Base-by-base conservation (phyloP, 108 stramenopile genomes). In the Epipyxis sp. region DNA sequence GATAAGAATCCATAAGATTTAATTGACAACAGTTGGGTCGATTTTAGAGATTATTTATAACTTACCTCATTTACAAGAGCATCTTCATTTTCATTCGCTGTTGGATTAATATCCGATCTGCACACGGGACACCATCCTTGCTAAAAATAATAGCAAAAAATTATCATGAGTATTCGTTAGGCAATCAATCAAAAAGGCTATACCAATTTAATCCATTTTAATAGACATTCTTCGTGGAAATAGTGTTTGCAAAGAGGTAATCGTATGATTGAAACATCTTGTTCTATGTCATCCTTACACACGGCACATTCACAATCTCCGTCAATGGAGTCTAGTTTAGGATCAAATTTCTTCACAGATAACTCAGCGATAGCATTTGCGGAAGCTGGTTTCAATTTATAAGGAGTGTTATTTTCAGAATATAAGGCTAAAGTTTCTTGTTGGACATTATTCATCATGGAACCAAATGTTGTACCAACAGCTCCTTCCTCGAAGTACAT, bases 101-200 rank as follows among this genome's bases (percentile, higher is more conserved):
- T 13, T 50, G 46, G 13, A 13, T 20, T 50, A 50, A 50, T 50
- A 50, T 67, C 42, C 6, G 42, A 35, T 6, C 71, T 37, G 43
- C 71, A 74, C n/a, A 74, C 34, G 37, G 71, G 71, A 42, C 71
- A 74, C 71, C 71, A 74, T 32, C 25, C 25, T 74, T 74, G 71
- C 71, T 74, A 42, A 54, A 46, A 74, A 74, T 74, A 27, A 6
- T 30, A 74, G 34, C 13, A 6, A 13, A 35, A 3, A 3, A 57
- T 27, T 6, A 74, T 6, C 20, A 39, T 43, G n/a, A 43, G 42
- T 10, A 74, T 32, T 37, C 34, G 20, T 37, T 3, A 3, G 35
- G 61, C 20, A 37, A 6, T 35, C 27, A 10, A 42, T 35, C 42
- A 37, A 27, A 74, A 32, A 39, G 6, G 6, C 71, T 46, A n/a